Evolutionary conservation across 1,139 yeast species (phyloP), one percentile per base, ranked within the genome.

Genomic region (Yamadazyma atmosphaerica): DNA sequence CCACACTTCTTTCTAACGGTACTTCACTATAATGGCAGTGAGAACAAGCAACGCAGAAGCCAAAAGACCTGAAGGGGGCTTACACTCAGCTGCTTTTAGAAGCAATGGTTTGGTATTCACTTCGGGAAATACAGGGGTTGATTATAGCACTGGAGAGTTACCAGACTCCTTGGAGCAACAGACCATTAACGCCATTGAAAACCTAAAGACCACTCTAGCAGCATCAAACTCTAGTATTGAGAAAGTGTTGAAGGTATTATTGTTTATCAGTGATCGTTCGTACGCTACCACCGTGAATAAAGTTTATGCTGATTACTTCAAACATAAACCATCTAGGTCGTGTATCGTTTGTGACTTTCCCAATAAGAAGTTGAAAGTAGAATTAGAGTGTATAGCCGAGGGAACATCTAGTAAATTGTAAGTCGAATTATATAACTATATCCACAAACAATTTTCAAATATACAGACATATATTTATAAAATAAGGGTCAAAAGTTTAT

Each of bases 301-400:
- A 12, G 17, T 76, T 30, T 77, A 76, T 51, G 61, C 56, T 17
- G 58, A 64, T 46, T 65, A 69, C 53, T 72, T 77, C 52, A 56
- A 64, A 2, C 58, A 63, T 27, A 61, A 63, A 51, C 82, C 82
- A 14, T 72, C 77, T 19, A 65, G 82, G 58, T 69, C 78, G 32
- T 74, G 80, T 50, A 65, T 76, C 31, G 63, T 73, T 27, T 74
- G 68, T 17, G 58, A 54, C 5, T 73, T 73, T 58, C 77, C 77
- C 28, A 63, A 70, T 47, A 53, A 58, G 7, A 45, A 53, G 6
- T 41, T 72, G 14, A 62, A 68, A 42, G 73, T 73, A 19, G 79
- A 73, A 50, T 44, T 73, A 30, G 78, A 73, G 46, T 56, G 64
- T 43, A 55, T 68, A 38, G 75, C 75, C 22, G 64, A 37, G 31